Evolutionary conservation across 768 basidiomycete genomes (phyloP).

Genomic region (Boletus vermiculosoides): DNA sequence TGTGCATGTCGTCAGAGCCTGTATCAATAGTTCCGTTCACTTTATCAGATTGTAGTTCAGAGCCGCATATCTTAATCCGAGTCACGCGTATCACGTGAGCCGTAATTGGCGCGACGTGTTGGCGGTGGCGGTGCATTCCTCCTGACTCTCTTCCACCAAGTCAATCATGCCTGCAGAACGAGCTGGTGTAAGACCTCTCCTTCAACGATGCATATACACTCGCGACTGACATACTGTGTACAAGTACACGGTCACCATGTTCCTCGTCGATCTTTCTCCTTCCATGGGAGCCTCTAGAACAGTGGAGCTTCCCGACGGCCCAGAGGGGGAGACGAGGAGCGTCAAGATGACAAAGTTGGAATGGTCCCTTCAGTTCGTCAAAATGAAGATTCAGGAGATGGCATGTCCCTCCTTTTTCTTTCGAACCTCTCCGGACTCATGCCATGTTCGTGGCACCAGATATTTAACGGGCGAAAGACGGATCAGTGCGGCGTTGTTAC

Average conservation of each 20-base stretch:
- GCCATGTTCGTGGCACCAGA: constrained; percentile 43
- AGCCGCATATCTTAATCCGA: not conserved
- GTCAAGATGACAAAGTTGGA: constrained; percentile 75
- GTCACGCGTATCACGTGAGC: constrained; percentile 33
- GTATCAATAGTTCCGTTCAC: constrained; percentile 10
- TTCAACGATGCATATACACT: not conserved
- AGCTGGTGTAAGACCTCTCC: constrained; percentile 60
- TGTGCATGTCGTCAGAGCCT: not conserved
- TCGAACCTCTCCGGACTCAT: not conserved
- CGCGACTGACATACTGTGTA: constrained; percentile 8
- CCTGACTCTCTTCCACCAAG: constrained; percentile 24
- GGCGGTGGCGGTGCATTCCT: constrained; percentile 13
- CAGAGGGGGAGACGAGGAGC: constrained; percentile 48
- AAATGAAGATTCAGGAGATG: constrained; percentile 91
- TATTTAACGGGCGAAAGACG: constrained; percentile 88
- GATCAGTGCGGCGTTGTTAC: constrained; percentile 89
- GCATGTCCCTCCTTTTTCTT: constrained; percentile 37
- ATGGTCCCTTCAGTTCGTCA: constrained; percentile 82
- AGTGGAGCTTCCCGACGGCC: constrained; percentile 53
- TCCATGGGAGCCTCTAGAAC: constrained; percentile 72
- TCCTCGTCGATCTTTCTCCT: constrained; percentile 83
- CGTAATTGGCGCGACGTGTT: constrained; percentile 27
- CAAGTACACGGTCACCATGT: constrained; percentile 86
- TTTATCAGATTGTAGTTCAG: not conserved
- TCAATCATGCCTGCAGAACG: constrained; percentile 68